Evolutionary conservation across 768 basidiomycete species (phyloP), one percentile per base, ranked within the genome.

Genomic region (Dacryopinax primogenitus): DNA sequence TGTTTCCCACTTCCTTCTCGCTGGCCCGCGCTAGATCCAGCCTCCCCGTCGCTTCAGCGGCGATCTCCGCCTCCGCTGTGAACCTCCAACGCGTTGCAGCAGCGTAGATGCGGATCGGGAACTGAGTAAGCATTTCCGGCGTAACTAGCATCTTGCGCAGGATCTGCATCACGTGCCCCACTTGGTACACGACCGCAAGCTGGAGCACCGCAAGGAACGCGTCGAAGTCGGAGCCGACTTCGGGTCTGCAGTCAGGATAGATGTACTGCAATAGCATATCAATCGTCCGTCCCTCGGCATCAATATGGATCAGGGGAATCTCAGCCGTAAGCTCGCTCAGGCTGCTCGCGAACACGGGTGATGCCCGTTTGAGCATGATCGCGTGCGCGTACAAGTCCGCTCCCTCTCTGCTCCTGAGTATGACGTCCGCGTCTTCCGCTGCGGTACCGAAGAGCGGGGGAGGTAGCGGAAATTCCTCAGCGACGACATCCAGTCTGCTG

Each of bases 181-280:
- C 51, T 32, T 58, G 51, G 51, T 58, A 58, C 26, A 58, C 51
- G 51, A 58, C 51, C 26, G 51, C 51, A 23, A 58, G 51, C 51
- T 58, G 51, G 51, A 58, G 51, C 26, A 58, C 51, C 26, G 13
- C 51, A 4, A 58, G 51, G 51, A 58, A 58, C 4, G 51, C 51
- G 30, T 58, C 51, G 26, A 58, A 30, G 51, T 58, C 51, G 13
- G 15, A 15, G 51, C 51, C 51, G 51, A 58, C 26, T 30, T 58
- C 51, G 9, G 51, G 51, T 21, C 51, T 23, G 51, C 51, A 58
- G 30, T 58, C 51, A 32, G 51, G 51, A 30, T 58, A 58, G 51
- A 58, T 58, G 51, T 58, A 58, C 30, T 58, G 51, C 26, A 58
- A 30, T 15, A 58, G 51, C 26, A 18, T 58, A 18, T 58, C 51